phyloP scores from a whole-genome alignment of 768 basidiomycete genomes.

The Mycena venus region DNA sequence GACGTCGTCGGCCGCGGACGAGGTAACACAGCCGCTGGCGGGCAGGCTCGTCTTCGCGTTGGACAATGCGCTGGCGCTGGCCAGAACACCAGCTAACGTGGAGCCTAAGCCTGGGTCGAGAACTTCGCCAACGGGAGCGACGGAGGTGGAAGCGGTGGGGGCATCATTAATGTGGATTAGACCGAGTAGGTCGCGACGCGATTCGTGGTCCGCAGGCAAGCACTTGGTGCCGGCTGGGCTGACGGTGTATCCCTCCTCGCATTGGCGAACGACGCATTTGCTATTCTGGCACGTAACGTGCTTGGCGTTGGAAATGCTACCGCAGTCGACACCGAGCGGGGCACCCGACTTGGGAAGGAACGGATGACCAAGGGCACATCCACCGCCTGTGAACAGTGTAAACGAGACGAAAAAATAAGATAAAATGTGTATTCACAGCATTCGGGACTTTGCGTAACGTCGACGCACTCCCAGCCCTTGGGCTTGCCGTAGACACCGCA shows the following conservation, averaged over 20 bases:
- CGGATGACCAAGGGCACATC: slow-evolving; percentile 18
- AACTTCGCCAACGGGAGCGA: neutral
- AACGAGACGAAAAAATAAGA: neutral
- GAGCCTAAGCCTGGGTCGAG: neutral
- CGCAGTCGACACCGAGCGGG: slow-evolving; percentile 15
- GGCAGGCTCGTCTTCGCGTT: neutral
- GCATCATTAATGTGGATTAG: too few relatives aligned
- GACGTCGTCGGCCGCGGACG: neutral
- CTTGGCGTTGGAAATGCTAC: slow-evolving; percentile 10
- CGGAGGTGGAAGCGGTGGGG: too few relatives aligned
- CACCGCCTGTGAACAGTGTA: slow-evolving; percentile 17
- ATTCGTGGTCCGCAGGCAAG: neutral
- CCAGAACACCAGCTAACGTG: neutral
- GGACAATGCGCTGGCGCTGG: neutral
- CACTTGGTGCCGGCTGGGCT: neutral
- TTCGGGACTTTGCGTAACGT: slow-evolving; percentile 6
- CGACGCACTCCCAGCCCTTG: slow-evolving; percentile 23
- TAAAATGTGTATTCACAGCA: slow-evolving; percentile 8
- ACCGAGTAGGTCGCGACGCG: neutral
- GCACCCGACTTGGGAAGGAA: neutral
- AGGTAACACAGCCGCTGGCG: neutral
- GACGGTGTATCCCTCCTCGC: neutral
- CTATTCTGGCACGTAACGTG: slow-evolving; percentile 16
- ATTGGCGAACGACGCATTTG: slow-evolving; percentile 25
- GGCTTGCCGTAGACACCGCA: slow-evolving; percentile 16